Conservation (phyloP, 345 rosid species). For the Hypericum perforatum region DNA sequence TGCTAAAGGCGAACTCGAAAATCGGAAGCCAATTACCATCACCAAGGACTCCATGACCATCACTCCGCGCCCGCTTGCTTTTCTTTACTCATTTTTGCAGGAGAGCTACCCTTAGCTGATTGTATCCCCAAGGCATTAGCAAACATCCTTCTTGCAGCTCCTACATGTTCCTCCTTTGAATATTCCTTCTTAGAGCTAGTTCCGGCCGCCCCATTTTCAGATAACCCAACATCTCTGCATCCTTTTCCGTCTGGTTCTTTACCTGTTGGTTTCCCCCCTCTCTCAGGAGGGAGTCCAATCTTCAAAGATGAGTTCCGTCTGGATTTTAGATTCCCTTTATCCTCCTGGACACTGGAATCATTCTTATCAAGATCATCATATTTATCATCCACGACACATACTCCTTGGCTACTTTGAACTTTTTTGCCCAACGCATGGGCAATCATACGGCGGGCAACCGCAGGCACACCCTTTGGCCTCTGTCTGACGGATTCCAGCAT, state of each 20-base stretch:
- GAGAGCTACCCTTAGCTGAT: slow-evolving; percentile 21
- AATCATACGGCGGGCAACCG: slow-evolving; percentile 65
- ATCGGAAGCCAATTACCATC: no score
- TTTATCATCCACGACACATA: slow-evolving; percentile 10
- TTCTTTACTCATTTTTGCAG: slow-evolving; percentile 17
- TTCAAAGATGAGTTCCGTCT: slow-evolving; percentile 13
- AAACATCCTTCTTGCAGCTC: slow-evolving; percentile 64
- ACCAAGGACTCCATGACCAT: no score
- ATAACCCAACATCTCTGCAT: slow-evolving; percentile 5
- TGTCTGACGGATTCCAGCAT: slow-evolving; percentile 25
- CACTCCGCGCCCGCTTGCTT: slow-evolving; percentile 18
- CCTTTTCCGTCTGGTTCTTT: slow-evolving; percentile 17
- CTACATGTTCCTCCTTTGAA: slow-evolving; percentile 40
- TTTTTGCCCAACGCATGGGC: slow-evolving; percentile 68
- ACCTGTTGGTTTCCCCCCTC: not conserved
- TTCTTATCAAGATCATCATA: slow-evolving; percentile 12
- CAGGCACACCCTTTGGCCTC: slow-evolving; percentile 38
- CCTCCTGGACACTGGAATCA: slow-evolving; percentile 11
- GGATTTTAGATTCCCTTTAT: slow-evolving; percentile 14
- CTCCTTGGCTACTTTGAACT: slow-evolving; percentile 12
- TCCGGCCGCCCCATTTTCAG: slow-evolving; percentile 16
- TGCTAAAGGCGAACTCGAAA: no score
- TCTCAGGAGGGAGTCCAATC: slow-evolving; percentile 1
- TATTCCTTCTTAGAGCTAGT: slow-evolving; percentile 24
- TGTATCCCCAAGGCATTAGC: slow-evolving; percentile 53